Conservation (phyloP, 768 basidiomycete genomes). For the Hemileccinum rubropunctum region DNA sequence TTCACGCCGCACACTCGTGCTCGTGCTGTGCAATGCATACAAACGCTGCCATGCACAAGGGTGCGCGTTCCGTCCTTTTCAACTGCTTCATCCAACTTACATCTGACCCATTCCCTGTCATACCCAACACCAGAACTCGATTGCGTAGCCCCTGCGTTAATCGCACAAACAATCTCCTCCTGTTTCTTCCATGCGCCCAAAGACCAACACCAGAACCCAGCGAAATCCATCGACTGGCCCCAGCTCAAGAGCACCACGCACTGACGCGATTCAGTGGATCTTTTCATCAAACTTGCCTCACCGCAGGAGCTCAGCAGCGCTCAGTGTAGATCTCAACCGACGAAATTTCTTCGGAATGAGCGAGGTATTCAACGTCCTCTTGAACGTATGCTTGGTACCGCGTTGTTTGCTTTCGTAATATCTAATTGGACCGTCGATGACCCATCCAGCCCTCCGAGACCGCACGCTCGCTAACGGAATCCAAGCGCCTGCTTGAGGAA, state of each 20-base stretch:
- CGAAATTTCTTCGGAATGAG: conserved; percentile 78
- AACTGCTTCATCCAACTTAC: conserved; percentile 15
- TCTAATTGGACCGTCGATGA: conserved; percentile 13
- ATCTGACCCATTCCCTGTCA: conserved; percentile 2
- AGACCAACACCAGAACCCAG: conserved; percentile 21
- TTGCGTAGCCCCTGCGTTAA: conserved; percentile 10
- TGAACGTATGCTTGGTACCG: conserved; percentile 53
- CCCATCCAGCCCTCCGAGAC: conserved; percentile 67
- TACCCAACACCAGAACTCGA: conserved; percentile 1
- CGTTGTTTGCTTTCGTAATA: not conserved
- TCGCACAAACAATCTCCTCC: conserved; percentile 9
- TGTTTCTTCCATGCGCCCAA: conserved; percentile 25
- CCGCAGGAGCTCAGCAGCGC: conserved; percentile 56
- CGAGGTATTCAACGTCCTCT: conserved; percentile 71
- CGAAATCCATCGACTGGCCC: conserved; percentile 23
- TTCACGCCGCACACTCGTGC: conserved; percentile 34
- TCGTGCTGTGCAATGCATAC: conserved; percentile 23
- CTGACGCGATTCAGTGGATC: conserved; percentile 63
- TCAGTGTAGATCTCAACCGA: conserved; percentile 60
- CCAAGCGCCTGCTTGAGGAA: conserved; percentile 71
- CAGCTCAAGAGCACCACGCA: conserved; percentile 29
- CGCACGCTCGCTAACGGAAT: conserved; percentile 76
- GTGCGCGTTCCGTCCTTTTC: conserved; percentile 23
- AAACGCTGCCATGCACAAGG: conserved; percentile 25
- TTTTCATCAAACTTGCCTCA: conserved; percentile 70